Base-by-base conservation (phyloP, 2,329 filamentous ascomycete genomes). In the Stylonectria norvegica region DNA sequence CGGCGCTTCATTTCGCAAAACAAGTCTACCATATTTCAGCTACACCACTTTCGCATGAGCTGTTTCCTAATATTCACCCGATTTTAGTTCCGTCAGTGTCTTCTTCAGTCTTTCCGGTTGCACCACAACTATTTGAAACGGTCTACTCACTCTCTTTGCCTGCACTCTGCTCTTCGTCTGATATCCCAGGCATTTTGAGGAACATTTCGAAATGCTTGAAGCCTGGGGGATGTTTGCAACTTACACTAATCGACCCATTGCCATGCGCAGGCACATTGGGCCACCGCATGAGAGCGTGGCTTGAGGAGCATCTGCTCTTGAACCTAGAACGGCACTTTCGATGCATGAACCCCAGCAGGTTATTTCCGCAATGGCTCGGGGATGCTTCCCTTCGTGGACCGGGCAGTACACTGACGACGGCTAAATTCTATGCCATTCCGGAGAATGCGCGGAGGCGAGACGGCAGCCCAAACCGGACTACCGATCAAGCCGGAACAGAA, bases 191-290 rank as follows among this genome's bases (percentile, higher is more conserved):
- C 2, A 61, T 84, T 1, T 69, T 86, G 12, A 67, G 67, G 38
- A 75, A 76, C 45, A 75, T 83, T 48, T 67, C 77, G 54, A 72
- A 72, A 17, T 72, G 75, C 20, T 69, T 86, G 3, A 65, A 69
- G 4, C 69, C 72, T 0, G 71, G 72, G 1, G 81, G 82, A 1
- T 65, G 68, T 15, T 59, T 86, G 10, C 73, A 82, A 43, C 61
- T 86, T 12, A 73, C 75, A 0, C 62, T 86, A 14, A 76, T 86
- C 47, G 79, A 86, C 42, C 79, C 83, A 0, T 64, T 75, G 6
- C 83, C 83, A 0, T 65, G 74, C 1, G 63, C 73, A 4, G 62
- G 68, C 2, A 79, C 74, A 0, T 65, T 79, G 17, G 83, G 83
- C 0, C 78, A 77, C 0, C 63, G 65, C 2, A 63, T 86, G 55